Conservation (phyloP, 1,284 basidiomycete genomes). For the Inonotus hispidus region DNA sequence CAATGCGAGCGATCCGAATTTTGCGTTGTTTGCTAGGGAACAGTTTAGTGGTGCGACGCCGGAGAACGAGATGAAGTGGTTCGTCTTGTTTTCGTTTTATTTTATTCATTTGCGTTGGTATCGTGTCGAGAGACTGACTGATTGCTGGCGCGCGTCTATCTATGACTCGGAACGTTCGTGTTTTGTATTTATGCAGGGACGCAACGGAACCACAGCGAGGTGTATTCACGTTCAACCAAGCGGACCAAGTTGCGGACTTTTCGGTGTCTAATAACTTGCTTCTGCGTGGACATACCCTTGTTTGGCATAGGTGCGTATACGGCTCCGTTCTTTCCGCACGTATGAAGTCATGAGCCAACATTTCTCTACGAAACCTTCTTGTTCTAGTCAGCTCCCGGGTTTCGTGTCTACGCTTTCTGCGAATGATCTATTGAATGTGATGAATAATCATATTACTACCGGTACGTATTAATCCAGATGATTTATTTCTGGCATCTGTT, state of each 20-base stretch:
- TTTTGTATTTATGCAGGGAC: slow-evolving; percentile 28
- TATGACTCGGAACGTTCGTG: no score
- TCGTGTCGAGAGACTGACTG: no score
- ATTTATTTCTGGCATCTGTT: background rate
- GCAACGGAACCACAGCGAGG: slow-evolving; percentile 47
- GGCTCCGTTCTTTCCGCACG: slow-evolving; percentile 36
- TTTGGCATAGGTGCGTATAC: slow-evolving; percentile 50
- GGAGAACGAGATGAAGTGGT: slow-evolving; percentile 21
- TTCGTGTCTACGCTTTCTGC: slow-evolving; percentile 24
- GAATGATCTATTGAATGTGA: slow-evolving; percentile 2
- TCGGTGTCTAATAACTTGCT: slow-evolving; percentile 40
- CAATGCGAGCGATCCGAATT: slow-evolving; percentile 6
- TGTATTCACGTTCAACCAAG: slow-evolving; percentile 41
- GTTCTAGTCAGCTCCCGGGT: slow-evolving; percentile 35
- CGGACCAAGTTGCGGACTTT: slow-evolving; percentile 42
- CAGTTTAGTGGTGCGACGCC: slow-evolving; percentile 20
- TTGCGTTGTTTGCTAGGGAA: slow-evolving; percentile 4
- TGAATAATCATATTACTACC: slow-evolving; percentile 15
- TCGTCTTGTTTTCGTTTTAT: background rate
- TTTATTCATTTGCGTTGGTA: background rate
- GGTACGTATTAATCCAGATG: background rate
- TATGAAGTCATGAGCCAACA: no score
- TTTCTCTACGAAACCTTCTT: no score
- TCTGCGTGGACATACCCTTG: slow-evolving; percentile 45
- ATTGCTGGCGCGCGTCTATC: no score